Conservation (phyloP, 2,329 filamentous ascomycete genomes). For the Botrytis fabae region DNA sequence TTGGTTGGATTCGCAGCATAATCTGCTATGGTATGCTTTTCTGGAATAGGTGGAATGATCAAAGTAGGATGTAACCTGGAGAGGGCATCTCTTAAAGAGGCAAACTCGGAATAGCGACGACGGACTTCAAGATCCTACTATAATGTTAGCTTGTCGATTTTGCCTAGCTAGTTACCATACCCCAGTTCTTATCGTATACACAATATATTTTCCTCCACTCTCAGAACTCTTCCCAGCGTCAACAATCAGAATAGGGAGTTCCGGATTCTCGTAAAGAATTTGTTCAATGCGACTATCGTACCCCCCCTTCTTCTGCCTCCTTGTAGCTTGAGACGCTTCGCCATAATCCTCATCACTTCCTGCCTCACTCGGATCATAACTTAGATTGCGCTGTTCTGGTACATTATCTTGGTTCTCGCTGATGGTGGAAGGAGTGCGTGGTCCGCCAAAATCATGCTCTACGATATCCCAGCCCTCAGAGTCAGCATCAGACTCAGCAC, state of each 20-base stretch:
- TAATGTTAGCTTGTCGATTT: conserved; percentile 28
- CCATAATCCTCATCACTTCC: conserved; percentile 53
- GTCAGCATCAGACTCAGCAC: conserved; percentile 44
- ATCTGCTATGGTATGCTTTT: conserved; percentile 98
- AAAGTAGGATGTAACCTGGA: conserved; percentile 92
- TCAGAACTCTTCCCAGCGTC: conserved; percentile 95
- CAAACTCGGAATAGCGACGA: conserved; percentile 94
- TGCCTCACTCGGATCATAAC: conserved; percentile 45
- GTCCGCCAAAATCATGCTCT: conserved; percentile 55
- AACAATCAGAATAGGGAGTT: conserved; percentile 85
- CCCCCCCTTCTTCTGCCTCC: conserved; percentile 74
- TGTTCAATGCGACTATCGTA: conserved; percentile 97
- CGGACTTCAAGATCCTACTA: conserved; percentile 88
- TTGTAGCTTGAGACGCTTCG: conserved; percentile 45
- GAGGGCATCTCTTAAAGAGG: conserved; percentile 83
- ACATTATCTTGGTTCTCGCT: conserved; percentile 56
- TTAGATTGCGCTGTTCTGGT: conserved; percentile 27
- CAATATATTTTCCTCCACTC: conserved; percentile 89
- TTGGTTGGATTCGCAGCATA: conserved; percentile 98
- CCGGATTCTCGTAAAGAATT: conserved; percentile 92
- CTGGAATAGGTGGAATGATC: conserved; percentile 93
- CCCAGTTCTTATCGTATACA: conserved; percentile 94
- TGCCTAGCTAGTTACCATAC: conserved; percentile 50
- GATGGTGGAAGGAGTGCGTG: conserved; percentile 57
- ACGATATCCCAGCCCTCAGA: conserved; percentile 46